A percentile compares a stretch with the other conserved stretches of the same genome.
Conservation (phyloP, 257 asterid genomes). For the Nicotiana paniculata region DNA sequence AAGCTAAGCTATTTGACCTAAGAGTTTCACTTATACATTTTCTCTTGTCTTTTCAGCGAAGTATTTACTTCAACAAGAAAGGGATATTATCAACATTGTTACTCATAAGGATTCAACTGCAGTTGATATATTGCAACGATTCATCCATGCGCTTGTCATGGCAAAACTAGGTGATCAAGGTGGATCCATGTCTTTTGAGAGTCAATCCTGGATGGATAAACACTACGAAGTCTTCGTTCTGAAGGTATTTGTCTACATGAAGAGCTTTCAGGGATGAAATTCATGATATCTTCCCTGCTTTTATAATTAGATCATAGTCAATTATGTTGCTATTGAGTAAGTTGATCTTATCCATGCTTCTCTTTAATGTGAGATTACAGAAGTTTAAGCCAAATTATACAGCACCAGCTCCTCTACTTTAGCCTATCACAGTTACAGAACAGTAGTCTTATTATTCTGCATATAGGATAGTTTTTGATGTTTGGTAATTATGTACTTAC, state of each 20-base stretch:
- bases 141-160: slow-evolving; percentile 66
- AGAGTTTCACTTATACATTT: slow-evolving; percentile 9
- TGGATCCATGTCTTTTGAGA: slow-evolving; percentile 39
- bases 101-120: slow-evolving; percentile 74
- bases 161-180: slow-evolving; percentile 39
- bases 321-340: not conserved
- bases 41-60: slow-evolving; percentile 41
- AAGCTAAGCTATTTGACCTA: not conserved
- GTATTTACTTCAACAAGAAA: slow-evolving; percentile 49
- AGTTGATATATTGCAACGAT: slow-evolving; percentile 66
- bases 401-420: too few species aligned
- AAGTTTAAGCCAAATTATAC: too few species aligned
- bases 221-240: slow-evolving; percentile 49
- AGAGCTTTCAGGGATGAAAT: not conserved
- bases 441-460: too few species aligned
- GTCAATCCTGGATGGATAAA: slow-evolving; percentile 72
- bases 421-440: too few species aligned
- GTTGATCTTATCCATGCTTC: too few species aligned
- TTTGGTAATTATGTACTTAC: too few species aligned
- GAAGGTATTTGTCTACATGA: slow-evolving; percentile 37
- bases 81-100: slow-evolving; percentile 34
- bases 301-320: not conserved
- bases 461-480: too few species aligned
- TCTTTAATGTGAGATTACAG: too few species aligned
- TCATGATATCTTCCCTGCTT: not conserved